phyloP scores from a whole-genome alignment of 2,329 filamentous ascomycete genomes.

The Sphaceloma murrayae region DNA sequence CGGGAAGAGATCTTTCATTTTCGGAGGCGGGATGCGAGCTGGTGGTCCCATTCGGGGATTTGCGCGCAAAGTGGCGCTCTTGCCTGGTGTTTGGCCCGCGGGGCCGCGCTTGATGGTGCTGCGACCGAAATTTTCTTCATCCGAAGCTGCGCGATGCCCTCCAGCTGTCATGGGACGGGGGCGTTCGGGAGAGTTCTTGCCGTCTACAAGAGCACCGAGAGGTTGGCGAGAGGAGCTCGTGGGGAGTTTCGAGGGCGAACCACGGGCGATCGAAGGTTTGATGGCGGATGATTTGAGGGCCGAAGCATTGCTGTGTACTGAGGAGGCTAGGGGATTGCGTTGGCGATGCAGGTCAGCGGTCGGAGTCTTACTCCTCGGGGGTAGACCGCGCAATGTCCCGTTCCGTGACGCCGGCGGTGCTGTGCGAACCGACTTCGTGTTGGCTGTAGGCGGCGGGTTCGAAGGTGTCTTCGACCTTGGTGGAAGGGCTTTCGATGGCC shows the following conservation, averaged over 20 bases:
- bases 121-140: conserved; percentile 3
- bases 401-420: conserved; percentile 27
- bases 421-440: conserved; percentile 27
- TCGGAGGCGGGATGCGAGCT: conserved; percentile 67
- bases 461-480: conserved; percentile 61
- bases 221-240: conserved; percentile 51
- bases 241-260: conserved; percentile 57
- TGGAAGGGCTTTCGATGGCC: conserved; percentile 49
- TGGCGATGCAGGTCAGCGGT: conserved; percentile 26
- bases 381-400: conserved; percentile 35
- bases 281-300: conserved; percentile 28
- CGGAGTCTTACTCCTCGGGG: conserved; percentile 34
- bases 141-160: conserved; percentile 7
- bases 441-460: conserved; percentile 18
- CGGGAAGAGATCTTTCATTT: conserved; percentile 74
- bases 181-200: conserved; percentile 74
- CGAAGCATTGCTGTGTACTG: conserved; percentile 19
- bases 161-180: conserved; percentile 29
- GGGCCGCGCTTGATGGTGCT: conserved; percentile 26
- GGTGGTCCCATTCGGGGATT: conserved; percentile 34
- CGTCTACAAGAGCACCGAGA: conserved; percentile 58
- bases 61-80: conserved; percentile 19
- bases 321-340: conserved; percentile 23
- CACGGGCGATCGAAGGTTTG: conserved; percentile 32
- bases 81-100: conserved; percentile 23